Base-by-base conservation (phyloP, 2,329 filamentous ascomycete genomes). In the Aureobasidium sp. region DNA sequence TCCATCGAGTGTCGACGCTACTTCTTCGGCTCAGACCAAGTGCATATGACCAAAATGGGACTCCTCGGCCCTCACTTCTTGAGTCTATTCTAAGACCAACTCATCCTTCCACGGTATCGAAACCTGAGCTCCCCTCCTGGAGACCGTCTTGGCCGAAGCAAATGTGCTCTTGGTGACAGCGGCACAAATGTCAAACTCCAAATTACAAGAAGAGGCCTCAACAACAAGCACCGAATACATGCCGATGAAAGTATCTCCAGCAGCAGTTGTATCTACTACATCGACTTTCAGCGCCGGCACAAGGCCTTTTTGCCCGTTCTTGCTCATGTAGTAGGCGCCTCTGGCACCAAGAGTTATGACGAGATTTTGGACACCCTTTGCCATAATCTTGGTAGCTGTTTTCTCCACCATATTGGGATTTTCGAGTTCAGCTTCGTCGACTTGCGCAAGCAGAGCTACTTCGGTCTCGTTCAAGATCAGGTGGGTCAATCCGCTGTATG, bases 191-290 rank as follows among this genome's bases (percentile, higher is more conserved):
- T 55, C 51, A 37, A 55, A 55, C 36, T 39, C 34, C 20, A n/a
- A 1, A 17, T 41, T 41, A 12, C 51, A 12, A 41, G 51, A 55
- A 41, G 51, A 25, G 14, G 51, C 51, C 34, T 55, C 51, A 12
- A 55, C 51, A 29, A 15, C 22, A 41, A 55, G 51, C 14, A 41
- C 51, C 20, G 51, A 39, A 27, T 41, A 55, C 51, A 27, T 39
- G 34, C 93, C 93, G 4, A 95, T 90, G 76, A 96, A 97, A 0
- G 93, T 96, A 73, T 97, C 93, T 0, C 93, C 93, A 5, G 93
- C 93, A 1, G 89, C 93, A 8, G 93, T 97, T 1, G 93, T 97
- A 73, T 97, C 93, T 5, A 96, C 85, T 1, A 97, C 93, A 62
- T 82, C 76, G 22, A 91, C 87, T 74, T 88, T 87, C 65, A 84